These are phyloP conservation scores for Selaginella moellendorffii DNA, from an alignment of 75 land plant genomes.

Conservation along the genomic window DNA sequence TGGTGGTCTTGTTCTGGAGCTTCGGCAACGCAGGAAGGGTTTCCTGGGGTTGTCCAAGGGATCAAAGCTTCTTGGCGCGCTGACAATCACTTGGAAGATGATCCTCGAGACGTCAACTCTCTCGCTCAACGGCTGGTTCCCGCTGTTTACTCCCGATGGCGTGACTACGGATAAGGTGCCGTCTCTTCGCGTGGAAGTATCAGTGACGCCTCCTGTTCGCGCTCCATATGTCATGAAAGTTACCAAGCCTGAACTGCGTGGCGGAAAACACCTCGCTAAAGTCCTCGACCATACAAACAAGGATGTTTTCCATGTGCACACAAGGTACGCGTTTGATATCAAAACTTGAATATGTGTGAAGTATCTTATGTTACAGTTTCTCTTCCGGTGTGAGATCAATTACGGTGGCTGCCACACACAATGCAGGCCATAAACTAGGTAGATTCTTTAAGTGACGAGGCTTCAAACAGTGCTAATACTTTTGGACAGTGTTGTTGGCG, in stretches of 20 bases:
- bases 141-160: not conserved
- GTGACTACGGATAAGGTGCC: not conserved
- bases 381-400: too few species aligned
- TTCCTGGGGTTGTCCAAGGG: not conserved
- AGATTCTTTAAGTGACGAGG: too few species aligned
- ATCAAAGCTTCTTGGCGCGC: not conserved
- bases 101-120: not conserved
- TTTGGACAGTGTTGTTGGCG: too few species aligned
- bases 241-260: too few species aligned
- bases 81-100: not conserved
- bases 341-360: too few species aligned
- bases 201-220: not conserved
- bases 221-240: not conserved
- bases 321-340: too few species aligned
- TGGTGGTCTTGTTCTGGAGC: constrained; percentile 16
- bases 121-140: not conserved
- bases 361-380: too few species aligned
- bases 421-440: too few species aligned
- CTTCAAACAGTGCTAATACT: too few species aligned
- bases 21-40: constrained; percentile 2
- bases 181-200: not conserved
- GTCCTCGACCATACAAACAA: not conserved
- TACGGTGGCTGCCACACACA: too few species aligned
- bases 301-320: not conserved
- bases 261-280: not conserved